These are phyloP conservation scores for Penicillium sp. DNA, from an alignment of 2,329 filamentous ascomycete species.

Conservation along the genomic window DNA sequence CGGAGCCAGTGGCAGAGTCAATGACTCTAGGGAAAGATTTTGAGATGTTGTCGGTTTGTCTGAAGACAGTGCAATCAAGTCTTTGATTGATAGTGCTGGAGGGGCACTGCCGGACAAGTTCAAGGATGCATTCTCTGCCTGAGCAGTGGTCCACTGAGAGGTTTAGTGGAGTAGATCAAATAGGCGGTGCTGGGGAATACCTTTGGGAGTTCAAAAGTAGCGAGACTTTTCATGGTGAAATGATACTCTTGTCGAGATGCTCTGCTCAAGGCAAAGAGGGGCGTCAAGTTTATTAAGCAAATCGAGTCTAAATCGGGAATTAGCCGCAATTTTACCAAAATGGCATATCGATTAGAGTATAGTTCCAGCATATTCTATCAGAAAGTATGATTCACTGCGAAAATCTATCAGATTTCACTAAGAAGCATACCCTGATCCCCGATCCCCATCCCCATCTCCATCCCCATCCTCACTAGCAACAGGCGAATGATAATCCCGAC, in stretches of 20 bases:
- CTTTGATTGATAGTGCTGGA: slow-evolving; percentile 7
- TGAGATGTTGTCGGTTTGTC: slow-evolving; percentile 5
- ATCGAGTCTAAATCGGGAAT: too few relatives aligned
- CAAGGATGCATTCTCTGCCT: background rate
- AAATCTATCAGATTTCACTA: too few relatives aligned
- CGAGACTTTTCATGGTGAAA: slow-evolving; percentile 1
- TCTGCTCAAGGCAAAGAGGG: too few relatives aligned
- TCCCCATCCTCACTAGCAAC: slow-evolving; percentile 1
- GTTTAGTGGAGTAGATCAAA: background rate
- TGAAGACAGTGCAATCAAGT: slow-evolving; percentile 8
- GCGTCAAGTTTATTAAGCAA: too few relatives aligned
- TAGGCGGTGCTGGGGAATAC: background rate
- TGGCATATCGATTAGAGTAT: too few relatives aligned
- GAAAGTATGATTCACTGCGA: too few relatives aligned
- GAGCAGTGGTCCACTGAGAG: slow-evolving; percentile 4
- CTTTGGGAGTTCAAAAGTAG: slow-evolving; percentile 10
- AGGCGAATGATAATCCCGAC: slow-evolving; percentile 13
- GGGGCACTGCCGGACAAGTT: slow-evolving; percentile 9
- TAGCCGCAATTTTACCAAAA: too few relatives aligned
- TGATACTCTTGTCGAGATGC: too few relatives aligned
- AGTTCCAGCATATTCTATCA: too few relatives aligned
- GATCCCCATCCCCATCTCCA: background rate
- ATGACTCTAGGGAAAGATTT: slow-evolving; percentile 5
- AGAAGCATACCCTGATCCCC: background rate
- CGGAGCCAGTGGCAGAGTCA: slow-evolving; percentile 2